Percentiles rank a stretch among this genome's conserved stretches.
These are phyloP conservation scores for Pisolithus sp. DNA, from an alignment of 768 basidiomycete species.

Conservation along the genomic window DNA sequence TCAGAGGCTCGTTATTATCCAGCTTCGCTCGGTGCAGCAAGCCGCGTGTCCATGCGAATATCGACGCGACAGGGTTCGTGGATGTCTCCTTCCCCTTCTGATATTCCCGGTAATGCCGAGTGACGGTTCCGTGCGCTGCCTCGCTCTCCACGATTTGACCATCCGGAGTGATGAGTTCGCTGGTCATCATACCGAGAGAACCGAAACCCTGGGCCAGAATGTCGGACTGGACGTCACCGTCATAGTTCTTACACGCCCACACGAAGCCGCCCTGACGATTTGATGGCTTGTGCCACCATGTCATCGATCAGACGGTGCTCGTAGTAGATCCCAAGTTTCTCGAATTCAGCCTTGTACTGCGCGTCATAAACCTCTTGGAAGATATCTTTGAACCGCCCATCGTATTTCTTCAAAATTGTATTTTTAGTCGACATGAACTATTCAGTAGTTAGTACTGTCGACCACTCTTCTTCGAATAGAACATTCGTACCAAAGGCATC, in stretches of 20 bases:
- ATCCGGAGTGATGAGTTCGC: constrained; percentile 91
- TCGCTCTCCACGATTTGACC: constrained; percentile 90
- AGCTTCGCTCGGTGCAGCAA: constrained; percentile 89
- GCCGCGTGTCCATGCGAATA: constrained; percentile 98
- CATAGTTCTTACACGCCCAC: constrained; percentile 73
- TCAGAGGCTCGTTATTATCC: constrained; percentile 72
- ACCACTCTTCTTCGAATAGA: constrained; percentile 5
- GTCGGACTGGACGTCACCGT: constrained; percentile 85
- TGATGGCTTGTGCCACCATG: constrained; percentile 98
- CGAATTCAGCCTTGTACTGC: constrained; percentile 67
- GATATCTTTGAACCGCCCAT: constrained; percentile 98
- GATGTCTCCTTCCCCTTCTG: constrained; percentile 98
- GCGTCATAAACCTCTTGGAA: constrained; percentile 94
- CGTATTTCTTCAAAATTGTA: constrained; percentile 95
- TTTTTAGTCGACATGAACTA: constrained; percentile 98
- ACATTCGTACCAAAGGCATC: constrained; percentile 55
- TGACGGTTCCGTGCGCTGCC: constrained; percentile 96
- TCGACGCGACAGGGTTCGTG: constrained; percentile 97
- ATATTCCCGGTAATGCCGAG: constrained; percentile 93
- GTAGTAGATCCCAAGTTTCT: constrained; percentile 72
- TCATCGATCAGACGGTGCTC: constrained; percentile 97
- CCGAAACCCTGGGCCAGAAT: constrained; percentile 98
- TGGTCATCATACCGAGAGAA: constrained; percentile 96
- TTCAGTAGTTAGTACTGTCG: not conserved
- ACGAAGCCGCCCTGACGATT: constrained; percentile 91